Evolutionary conservation across 768 basidiomycete genomes (phyloP).

Genomic region (Trametes coccinea): DNA sequence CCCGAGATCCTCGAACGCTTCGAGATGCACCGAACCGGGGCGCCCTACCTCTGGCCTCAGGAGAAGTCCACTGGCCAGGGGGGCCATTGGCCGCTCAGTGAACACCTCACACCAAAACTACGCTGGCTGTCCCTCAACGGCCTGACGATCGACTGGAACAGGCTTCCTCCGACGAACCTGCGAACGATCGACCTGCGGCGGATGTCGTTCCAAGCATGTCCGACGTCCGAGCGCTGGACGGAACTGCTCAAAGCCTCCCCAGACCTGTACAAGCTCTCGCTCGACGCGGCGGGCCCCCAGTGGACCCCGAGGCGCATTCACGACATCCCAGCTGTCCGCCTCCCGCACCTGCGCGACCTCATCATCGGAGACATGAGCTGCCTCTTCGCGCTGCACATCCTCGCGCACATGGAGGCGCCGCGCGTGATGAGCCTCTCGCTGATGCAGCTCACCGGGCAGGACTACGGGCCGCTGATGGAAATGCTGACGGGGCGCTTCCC

Average conservation of each 20-base stretch:
- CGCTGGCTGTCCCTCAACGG: constrained; percentile 56
- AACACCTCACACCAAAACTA: constrained; percentile 46
- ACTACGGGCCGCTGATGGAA: constrained; percentile 51
- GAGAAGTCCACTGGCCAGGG: neutral
- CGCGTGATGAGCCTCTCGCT: constrained; percentile 58
- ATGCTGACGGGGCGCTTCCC: constrained; percentile 50
- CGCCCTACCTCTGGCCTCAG: constrained; percentile 10
- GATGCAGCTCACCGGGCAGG: constrained; percentile 50
- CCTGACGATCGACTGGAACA: constrained; percentile 60
- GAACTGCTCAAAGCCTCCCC: constrained; percentile 34
- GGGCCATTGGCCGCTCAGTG: constrained; percentile 50
- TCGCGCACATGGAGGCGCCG: constrained; percentile 55
- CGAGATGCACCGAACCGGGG: constrained; percentile 59
- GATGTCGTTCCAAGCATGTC: constrained; percentile 53
- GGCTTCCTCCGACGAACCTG: constrained; percentile 51
- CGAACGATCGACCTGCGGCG: constrained; percentile 64
- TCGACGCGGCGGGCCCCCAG: constrained; percentile 57
- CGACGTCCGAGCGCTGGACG: constrained; percentile 51
- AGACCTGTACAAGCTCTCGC: constrained; percentile 50
- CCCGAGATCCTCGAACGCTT: constrained; percentile 49
- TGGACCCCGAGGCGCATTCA: constrained; percentile 15
- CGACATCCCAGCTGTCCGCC: constrained; percentile 39
- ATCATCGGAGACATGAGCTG: constrained; percentile 57
- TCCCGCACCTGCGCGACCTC: constrained; percentile 52
- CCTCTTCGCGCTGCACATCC: constrained; percentile 47